Evolutionary conservation across 495 filamentous ascomycete genomes (phyloP), one percentile per base, ranked within the genome.

Genomic region (Penicillium lividum): DNA sequence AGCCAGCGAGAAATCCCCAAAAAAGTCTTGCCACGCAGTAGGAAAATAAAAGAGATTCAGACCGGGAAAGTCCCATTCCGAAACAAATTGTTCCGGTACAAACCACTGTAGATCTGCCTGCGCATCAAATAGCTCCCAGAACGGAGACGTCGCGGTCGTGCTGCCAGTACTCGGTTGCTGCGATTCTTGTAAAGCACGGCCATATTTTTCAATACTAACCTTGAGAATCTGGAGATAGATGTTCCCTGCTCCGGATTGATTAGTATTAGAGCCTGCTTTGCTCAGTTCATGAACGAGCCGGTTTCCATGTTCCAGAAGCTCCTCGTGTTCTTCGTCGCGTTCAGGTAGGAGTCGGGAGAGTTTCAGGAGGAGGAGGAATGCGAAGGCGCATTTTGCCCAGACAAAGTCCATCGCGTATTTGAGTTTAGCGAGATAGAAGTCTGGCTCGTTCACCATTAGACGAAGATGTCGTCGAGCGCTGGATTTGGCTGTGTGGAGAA

Each of bases 401-500:
- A 83, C 80, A 49, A 81, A 83, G 53, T 83, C 80, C 79, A 81
- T 81, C 0, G 78, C 76, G 53, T 79, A 82, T 57, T 74, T 76
- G 16, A 83, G 72, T 27, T 76, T 78, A 8, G 74, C 73, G 13
- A 82, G 70, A 57, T 83, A 83, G 33, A 73, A 66, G 51, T 73
- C 66, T 27, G 73, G 71, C 13, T 75, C 69, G 29, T 65, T 54
- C 34, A 71, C 69, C 58, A 80, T 75, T 27, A 77, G 72, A 7
- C 71, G 66, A n/a, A 83, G 74, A 53, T 83, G 80, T 60, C 77
- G 65, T n/a, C 74, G 73, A 9, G 80, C 78, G 55, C 72, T 77
- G 13, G 69, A 53, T 63, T 81, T 83, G 44, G 80, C 80, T 48
- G 74, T 70, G 31, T 68, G 57, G 27, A 82, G 71, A 36, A 76